These are phyloP conservation scores for Chiua virens DNA, from an alignment of 768 basidiomycete species.

Conservation along the genomic window DNA sequence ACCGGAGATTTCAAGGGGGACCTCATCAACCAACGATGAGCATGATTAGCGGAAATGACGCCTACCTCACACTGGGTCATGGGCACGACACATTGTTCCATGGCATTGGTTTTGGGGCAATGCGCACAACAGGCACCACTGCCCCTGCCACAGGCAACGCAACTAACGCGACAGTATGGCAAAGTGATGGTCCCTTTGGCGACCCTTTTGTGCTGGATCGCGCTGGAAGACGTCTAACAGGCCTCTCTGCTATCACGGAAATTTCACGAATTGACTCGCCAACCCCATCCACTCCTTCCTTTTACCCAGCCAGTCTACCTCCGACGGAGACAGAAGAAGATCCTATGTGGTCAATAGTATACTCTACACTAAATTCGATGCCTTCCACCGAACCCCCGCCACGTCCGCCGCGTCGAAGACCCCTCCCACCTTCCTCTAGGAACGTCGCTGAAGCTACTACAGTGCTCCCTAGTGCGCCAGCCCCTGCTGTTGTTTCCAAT, in stretches of 20 bases:
- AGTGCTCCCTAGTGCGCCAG: neutral
- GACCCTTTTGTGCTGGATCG: slow-evolving; percentile 10
- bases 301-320: slow-evolving; percentile 48
- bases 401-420: slow-evolving; percentile 12
- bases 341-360: slow-evolving; percentile 17
- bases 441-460: neutral
- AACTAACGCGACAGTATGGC: neutral
- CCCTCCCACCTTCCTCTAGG: neutral
- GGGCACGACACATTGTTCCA: neutral
- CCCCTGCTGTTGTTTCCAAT: neutral
- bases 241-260: slow-evolving; percentile 20
- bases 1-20: slow-evolving; percentile 13
- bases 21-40: slow-evolving; percentile 36
- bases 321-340: slow-evolving; percentile 20
- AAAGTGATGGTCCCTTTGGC: neutral
- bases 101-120: neutral
- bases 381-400: slow-evolving; percentile 9
- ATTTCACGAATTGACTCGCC: slow-evolving; percentile 11
- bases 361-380: neutral
- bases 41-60: slow-evolving; percentile 16
- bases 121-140: neutral
- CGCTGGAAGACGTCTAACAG: slow-evolving; percentile 9
- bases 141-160: neutral
- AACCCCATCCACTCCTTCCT: slow-evolving; percentile 48
- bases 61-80: slow-evolving; percentile 2